Evolutionary conservation across 2,329 filamentous ascomycete genomes (phyloP).

Genomic region (Colletotrichum sojae): DNA sequence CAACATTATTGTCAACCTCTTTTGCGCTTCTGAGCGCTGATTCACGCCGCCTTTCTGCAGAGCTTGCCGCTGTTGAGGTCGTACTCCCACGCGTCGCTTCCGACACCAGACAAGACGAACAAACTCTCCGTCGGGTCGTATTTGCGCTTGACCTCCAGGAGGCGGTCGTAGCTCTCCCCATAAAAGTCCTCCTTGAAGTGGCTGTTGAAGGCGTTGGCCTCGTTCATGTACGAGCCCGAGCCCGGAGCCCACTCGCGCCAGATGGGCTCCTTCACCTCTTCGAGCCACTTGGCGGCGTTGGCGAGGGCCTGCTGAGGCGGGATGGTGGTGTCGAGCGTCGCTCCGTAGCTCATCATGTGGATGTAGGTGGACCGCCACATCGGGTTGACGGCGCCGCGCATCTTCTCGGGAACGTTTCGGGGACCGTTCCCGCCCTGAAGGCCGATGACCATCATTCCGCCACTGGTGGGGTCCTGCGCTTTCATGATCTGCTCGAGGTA

Average conservation of each 20-base stretch:
- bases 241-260: slow-evolving; percentile 47
- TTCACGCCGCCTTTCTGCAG: slow-evolving; percentile 5
- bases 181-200: slow-evolving; percentile 50
- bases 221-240: slow-evolving; percentile 48
- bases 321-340: slow-evolving; percentile 1
- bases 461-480: slow-evolving; percentile 4
- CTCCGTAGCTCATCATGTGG: slow-evolving; percentile 48
- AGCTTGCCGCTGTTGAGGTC: slow-evolving; percentile 36
- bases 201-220: slow-evolving; percentile 49
- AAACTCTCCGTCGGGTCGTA: slow-evolving; percentile 49
- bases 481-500: slow-evolving; percentile 26
- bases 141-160: slow-evolving; percentile 48
- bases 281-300: slow-evolving; percentile 27
- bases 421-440: slow-evolving; percentile 37
- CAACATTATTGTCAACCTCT: neutral
- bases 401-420: slow-evolving; percentile 22
- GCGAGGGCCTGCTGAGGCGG: slow-evolving; percentile 47
- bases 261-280: slow-evolving; percentile 47
- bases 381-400: slow-evolving; percentile 53
- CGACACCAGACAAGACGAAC: slow-evolving; percentile 47
- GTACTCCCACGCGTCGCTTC: slow-evolving; percentile 45
- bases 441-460: slow-evolving; percentile 33
- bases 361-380: slow-evolving; percentile 60
- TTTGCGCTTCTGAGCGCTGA: no score
- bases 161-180: slow-evolving; percentile 45